These are phyloP conservation scores for Heterobasidion occidentale DNA, from an alignment of 1,284 basidiomycete species.

Conservation along the genomic window DNA sequence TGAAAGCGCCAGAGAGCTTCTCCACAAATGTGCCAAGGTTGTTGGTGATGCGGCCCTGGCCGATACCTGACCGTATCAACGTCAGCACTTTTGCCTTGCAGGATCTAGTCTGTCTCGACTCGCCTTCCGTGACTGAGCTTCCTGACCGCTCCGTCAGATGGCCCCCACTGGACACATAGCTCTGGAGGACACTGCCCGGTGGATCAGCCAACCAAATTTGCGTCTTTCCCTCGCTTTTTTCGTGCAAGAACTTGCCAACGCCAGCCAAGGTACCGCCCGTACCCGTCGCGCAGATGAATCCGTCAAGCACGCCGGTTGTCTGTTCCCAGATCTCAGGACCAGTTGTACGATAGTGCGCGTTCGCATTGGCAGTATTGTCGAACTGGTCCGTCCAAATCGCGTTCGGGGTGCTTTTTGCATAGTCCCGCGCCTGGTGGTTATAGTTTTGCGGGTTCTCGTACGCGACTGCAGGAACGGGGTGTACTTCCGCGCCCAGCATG, in stretches of 20 bases:
- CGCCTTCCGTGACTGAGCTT: conserved; percentile 95
- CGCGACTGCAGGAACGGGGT: conserved; percentile 93
- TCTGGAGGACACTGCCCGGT: conserved; percentile 88
- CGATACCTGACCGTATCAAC: conserved; percentile 63
- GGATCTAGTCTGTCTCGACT: conserved; percentile 6
- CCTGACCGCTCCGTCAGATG: conserved; percentile 76
- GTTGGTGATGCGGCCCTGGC: conserved; percentile 94
- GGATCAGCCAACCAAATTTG: conserved; percentile 96
- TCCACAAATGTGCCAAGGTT: conserved; percentile 86
- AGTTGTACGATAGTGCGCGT: conserved; percentile 85
- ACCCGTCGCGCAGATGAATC: conserved; percentile 90
- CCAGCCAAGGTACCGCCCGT: conserved; percentile 96
- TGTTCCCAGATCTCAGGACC: conserved; percentile 98
- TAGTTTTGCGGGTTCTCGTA: conserved; percentile 97
- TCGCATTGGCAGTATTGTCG: conserved; percentile 88
- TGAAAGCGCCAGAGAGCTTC: conserved; percentile 76
- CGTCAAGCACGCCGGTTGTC: conserved; percentile 76
- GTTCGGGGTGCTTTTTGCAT: conserved; percentile 78
- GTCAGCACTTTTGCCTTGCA: neutral
- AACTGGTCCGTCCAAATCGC: conserved; percentile 99
- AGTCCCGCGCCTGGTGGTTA: conserved; percentile 95
- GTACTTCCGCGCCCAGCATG: conserved; percentile 95
- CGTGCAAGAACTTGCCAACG: conserved; percentile 78
- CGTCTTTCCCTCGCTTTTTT: conserved; percentile 74
- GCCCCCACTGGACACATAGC: conserved; percentile 79